Conservation (phyloP, 148 eudicot genomes). For the Gaultheria prostrata region DNA sequence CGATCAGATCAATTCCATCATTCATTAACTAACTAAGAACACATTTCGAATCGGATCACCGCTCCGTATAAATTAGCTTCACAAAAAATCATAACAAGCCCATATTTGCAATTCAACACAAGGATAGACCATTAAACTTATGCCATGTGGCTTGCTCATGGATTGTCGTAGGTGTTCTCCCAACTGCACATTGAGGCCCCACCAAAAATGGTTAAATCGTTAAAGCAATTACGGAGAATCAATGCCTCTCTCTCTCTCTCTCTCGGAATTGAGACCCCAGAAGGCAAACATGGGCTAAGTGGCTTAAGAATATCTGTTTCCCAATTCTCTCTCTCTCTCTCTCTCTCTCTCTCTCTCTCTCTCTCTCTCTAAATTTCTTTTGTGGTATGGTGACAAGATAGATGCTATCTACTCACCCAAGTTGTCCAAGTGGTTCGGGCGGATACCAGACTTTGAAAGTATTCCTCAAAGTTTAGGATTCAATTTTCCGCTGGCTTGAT, state of each 20-base stretch:
- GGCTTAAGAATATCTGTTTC: background rate
- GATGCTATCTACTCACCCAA: no score
- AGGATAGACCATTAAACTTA: no score
- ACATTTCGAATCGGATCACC: no score
- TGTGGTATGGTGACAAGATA: slow-evolving; percentile 3
- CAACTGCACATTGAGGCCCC: background rate
- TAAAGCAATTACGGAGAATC: background rate
- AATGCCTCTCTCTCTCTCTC: background rate
- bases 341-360: background rate
- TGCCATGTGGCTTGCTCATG: background rate
- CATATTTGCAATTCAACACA: no score
- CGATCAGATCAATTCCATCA: no score
- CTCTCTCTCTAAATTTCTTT: background rate
- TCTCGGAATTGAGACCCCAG: background rate
- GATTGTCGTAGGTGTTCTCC: background rate
- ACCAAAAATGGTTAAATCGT: background rate
- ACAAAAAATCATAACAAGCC: no score
- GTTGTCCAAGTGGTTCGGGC: no score
- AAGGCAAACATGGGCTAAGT: background rate
- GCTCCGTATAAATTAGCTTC: no score
- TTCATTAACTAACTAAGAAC: no score
- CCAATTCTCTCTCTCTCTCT: background rate
- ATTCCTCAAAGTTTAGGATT: no score
- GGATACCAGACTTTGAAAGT: no score
- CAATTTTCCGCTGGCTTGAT: no score